Conservation (phyloP, 768 basidiomycete genomes). For the Trametes villosa region DNA sequence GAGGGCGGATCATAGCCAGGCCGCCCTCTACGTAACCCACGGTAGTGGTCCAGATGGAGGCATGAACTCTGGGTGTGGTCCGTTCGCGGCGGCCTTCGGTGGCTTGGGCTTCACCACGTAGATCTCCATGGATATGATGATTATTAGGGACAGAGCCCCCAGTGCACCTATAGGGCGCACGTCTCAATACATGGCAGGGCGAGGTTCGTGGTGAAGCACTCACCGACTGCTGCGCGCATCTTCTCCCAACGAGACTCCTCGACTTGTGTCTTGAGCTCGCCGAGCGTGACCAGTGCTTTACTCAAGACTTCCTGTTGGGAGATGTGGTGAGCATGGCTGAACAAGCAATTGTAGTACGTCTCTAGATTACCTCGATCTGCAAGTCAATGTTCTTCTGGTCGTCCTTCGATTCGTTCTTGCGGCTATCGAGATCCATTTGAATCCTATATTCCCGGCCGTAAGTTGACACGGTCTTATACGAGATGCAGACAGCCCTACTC, state of each 20-base stretch:
- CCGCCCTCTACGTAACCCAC: slow-evolving; percentile 1
- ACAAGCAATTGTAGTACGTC: neutral
- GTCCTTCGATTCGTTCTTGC: slow-evolving; percentile 87
- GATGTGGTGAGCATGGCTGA: neutral
- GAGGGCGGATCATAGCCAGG: too few relatives aligned
- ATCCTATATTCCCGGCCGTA: slow-evolving; percentile 54
- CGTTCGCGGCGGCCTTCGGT: slow-evolving; percentile 41
- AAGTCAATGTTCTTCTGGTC: slow-evolving; percentile 88
- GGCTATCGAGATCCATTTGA: slow-evolving; percentile 94
- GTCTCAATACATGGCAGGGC: neutral
- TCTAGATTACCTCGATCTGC: slow-evolving; percentile 67
- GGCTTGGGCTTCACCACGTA: slow-evolving; percentile 32
- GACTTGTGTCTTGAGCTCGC: slow-evolving; percentile 78
- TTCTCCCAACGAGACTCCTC: slow-evolving; percentile 91
- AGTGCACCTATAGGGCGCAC: slow-evolving; percentile 53
- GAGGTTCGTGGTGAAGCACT: slow-evolving; percentile 34
- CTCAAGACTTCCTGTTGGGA: slow-evolving; percentile 70
- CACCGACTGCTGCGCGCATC: slow-evolving; percentile 81
- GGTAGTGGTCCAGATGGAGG: neutral
- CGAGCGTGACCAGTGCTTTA: slow-evolving; percentile 71
- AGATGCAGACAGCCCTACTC: slow-evolving; percentile 36
- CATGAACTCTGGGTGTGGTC: slow-evolving; percentile 28
- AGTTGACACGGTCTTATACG: neutral
- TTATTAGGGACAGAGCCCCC: slow-evolving; percentile 66
- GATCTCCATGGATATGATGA: slow-evolving; percentile 73